These are phyloP conservation scores for Phytophthora megakarya DNA, from an alignment of 352 stramenopile genomes.

Conservation along the genomic window DNA sequence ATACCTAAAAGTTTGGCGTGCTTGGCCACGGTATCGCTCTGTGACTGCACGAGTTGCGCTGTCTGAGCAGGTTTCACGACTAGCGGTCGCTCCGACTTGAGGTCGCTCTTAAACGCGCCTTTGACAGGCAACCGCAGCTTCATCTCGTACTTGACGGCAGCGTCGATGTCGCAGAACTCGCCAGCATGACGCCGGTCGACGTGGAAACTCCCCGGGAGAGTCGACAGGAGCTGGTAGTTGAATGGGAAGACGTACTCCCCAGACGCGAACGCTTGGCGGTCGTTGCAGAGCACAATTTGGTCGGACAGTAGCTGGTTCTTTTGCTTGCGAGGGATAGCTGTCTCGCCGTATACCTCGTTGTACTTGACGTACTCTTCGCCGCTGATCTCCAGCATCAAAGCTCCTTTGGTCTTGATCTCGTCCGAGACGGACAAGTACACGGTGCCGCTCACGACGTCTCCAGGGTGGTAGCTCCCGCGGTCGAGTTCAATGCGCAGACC, in stretches of 20 bases:
- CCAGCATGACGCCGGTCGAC: constrained; percentile 21
- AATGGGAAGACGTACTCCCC: constrained; percentile 45
- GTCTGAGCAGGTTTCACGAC: constrained; percentile 12
- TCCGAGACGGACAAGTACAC: constrained; percentile 31
- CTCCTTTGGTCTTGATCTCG: constrained; percentile 36
- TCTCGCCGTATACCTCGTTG: constrained; percentile 34
- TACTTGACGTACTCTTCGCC: constrained; percentile 37
- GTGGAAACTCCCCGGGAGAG: constrained; percentile 28
- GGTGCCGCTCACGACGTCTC: constrained; percentile 31
- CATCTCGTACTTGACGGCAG: constrained; percentile 32
- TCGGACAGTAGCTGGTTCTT: constrained; percentile 18
- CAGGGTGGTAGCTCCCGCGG: constrained; percentile 23
- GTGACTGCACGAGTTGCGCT: constrained; percentile 25
- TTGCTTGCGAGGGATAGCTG: constrained; percentile 15
- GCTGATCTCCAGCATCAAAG: constrained; percentile 28
- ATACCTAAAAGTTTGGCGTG: constrained; percentile 28
- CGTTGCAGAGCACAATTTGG: constrained; percentile 45
- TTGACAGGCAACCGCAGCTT: constrained; percentile 33
- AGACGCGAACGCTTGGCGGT: constrained; percentile 49
- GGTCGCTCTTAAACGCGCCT: constrained; percentile 19
- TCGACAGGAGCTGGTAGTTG: constrained; percentile 27
- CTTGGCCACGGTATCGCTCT: constrained; percentile 11
- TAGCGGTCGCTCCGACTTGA: constrained; percentile 20
- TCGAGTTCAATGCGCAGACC: constrained; percentile 34
- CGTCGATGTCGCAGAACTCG: constrained; percentile 36